These are phyloP conservation scores for Heritiera littoralis DNA, from an alignment of 345 rosid species.

Conservation along the genomic window DNA sequence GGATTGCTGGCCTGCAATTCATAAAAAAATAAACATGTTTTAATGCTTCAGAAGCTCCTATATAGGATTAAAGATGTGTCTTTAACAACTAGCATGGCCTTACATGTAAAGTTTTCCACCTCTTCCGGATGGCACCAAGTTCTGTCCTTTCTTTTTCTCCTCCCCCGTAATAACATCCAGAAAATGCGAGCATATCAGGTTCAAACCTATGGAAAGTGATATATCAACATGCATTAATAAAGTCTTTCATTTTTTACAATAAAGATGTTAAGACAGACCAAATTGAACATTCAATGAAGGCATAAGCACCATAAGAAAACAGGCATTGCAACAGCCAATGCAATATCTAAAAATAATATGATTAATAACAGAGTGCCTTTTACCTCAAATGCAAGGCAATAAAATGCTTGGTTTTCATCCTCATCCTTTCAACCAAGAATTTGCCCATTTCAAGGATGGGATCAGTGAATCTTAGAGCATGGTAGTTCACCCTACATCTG, in stretches of 20 bases:
- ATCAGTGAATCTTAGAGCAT: constrained; percentile 70
- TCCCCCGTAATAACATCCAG: constrained; percentile 92
- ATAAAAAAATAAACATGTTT: constrained; percentile 17
- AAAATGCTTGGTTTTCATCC: constrained; percentile 59
- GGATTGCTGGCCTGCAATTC: constrained; percentile 61
- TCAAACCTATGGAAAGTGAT: constrained; percentile 60
- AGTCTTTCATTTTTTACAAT: not conserved
- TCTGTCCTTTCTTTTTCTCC: constrained; percentile 76
- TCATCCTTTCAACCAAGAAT: constrained; percentile 68
- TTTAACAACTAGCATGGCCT: constrained; percentile 31
- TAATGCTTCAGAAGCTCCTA: not conserved
- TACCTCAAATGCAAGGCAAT: constrained; percentile 93
- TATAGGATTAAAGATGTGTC: not conserved
- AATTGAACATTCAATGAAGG: not conserved
- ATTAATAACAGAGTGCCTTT: constrained; percentile 1
- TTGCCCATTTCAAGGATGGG: constrained; percentile 66
- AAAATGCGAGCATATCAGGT: constrained; percentile 97
- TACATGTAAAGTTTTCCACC: constrained; percentile 89
- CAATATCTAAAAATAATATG: not conserved
- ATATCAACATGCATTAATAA: constrained; percentile 14
- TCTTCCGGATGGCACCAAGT: constrained; percentile 73
- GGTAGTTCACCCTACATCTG: constrained; percentile 93
- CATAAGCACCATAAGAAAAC: not conserved
- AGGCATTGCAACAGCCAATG: not conserved
- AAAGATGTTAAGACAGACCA: not conserved